A percentile compares a stretch with the other conserved stretches of the same genome.
phyloP scores from a whole-genome alignment of 352 stramenopile species.

The Pythium scleroteichum region DNA sequence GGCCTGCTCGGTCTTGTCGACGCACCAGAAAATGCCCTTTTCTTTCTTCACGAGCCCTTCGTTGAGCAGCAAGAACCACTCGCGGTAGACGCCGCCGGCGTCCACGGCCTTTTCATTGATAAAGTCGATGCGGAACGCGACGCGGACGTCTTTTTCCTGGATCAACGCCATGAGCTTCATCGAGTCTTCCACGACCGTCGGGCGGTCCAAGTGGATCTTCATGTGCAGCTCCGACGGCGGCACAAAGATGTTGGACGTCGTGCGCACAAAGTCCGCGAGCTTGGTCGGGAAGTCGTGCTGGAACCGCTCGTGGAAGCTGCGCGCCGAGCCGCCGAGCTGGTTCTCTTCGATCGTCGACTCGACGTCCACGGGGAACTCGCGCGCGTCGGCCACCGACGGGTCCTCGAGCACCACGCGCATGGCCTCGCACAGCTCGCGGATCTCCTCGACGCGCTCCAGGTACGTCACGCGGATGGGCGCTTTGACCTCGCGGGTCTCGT shows the following conservation, averaged over 20 bases:
- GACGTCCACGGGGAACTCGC: constrained; percentile 35
- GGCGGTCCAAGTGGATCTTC: constrained; percentile 23
- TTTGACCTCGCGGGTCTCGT: not conserved
- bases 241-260: constrained; percentile 37
- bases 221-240: constrained; percentile 30
- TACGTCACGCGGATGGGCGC: constrained; percentile 18
- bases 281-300: constrained; percentile 41
- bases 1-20: constrained; percentile 28
- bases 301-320: constrained; percentile 22
- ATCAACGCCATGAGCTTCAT: constrained; percentile 29
- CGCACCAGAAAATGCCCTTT: constrained; percentile 27
- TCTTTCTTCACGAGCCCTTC: constrained; percentile 25
- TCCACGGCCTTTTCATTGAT: constrained; percentile 45
- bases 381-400: constrained; percentile 3
- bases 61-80: constrained; percentile 57
- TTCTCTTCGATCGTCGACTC: constrained; percentile 19
- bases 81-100: constrained; percentile 51
- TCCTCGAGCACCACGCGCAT: constrained; percentile 24
- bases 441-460: constrained; percentile 15
- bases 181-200: constrained; percentile 34
- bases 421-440: constrained; percentile 9
- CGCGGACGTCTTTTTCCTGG: constrained; percentile 26
- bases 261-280: constrained; percentile 44
- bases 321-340: constrained; percentile 40
- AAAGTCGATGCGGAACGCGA: constrained; percentile 44